Evolutionary conservation across 495 filamentous ascomycete species (phyloP).

Genomic region (Elasticomyces elasticus): DNA sequence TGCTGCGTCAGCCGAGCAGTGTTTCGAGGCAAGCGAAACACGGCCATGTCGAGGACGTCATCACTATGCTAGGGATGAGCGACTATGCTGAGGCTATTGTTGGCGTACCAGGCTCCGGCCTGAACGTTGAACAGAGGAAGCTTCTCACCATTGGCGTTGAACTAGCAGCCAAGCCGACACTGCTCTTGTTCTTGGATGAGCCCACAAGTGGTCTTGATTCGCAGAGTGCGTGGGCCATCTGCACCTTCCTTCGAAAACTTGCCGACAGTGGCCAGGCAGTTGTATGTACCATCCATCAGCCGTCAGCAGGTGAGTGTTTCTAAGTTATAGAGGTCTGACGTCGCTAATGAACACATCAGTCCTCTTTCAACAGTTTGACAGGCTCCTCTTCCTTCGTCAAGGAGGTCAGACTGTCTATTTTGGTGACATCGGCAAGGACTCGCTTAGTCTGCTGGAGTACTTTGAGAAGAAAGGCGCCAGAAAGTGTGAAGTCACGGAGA

Average conservation of each 20-base stretch:
- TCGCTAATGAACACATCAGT: too few relatives aligned
- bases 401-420: slow-evolving; percentile 69
- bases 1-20: slow-evolving; percentile 23
- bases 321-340: too few relatives aligned
- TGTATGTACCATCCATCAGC: slow-evolving; percentile 22
- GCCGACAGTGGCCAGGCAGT: slow-evolving; percentile 23
- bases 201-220: slow-evolving; percentile 28
- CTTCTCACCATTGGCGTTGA: slow-evolving; percentile 28
- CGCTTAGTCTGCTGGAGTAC: slow-evolving; percentile 50
- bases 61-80: slow-evolving; percentile 43
- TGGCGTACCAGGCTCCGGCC: slow-evolving; percentile 22
- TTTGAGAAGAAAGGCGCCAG: slow-evolving; percentile 54
- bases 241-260: slow-evolving; percentile 22
- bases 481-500: slow-evolving; percentile 44
- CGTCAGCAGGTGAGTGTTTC: too few relatives aligned
- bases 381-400: slow-evolving; percentile 54
- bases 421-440: slow-evolving; percentile 50
- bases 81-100: slow-evolving; percentile 30
- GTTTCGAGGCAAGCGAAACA: slow-evolving; percentile 37
- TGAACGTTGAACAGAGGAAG: slow-evolving; percentile 35
- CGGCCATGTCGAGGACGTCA: slow-evolving; percentile 43
- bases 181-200: slow-evolving; percentile 30
- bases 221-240: slow-evolving; percentile 22
- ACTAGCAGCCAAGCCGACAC: slow-evolving; percentile 24
- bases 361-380: slow-evolving; percentile 66